phyloP scores from a whole-genome alignment of 441 rosid species.

The Capsella rubella region DNA sequence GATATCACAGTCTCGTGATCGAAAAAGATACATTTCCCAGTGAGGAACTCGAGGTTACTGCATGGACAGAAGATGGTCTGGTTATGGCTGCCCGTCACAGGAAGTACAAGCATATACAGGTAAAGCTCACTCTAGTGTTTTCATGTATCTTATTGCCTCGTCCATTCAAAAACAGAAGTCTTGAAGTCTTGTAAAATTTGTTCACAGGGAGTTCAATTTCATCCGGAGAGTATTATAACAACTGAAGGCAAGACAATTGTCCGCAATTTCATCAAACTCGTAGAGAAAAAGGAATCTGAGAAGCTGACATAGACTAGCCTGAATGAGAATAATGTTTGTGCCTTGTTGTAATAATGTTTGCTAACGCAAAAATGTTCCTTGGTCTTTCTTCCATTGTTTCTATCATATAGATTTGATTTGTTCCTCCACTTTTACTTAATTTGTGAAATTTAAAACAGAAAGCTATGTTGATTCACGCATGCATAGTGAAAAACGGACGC shows the following conservation, averaged over 20 bases:
- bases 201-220: slow-evolving; percentile 91
- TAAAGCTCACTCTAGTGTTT: slow-evolving; percentile 31
- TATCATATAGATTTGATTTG: neutral
- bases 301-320: slow-evolving; percentile 46
- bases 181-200: slow-evolving; percentile 17
- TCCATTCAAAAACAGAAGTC: neutral
- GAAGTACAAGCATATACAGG: slow-evolving; percentile 83
- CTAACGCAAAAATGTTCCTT: neutral
- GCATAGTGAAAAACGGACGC: neutral
- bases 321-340: slow-evolving; percentile 1
- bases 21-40: slow-evolving; percentile 78
- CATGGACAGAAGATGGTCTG: slow-evolving; percentile 93
- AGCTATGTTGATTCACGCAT: neutral
- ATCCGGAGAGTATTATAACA: slow-evolving; percentile 95
- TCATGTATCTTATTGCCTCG: slow-evolving; percentile 3
- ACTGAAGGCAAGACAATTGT: slow-evolving; percentile 73
- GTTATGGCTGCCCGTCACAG: slow-evolving; percentile 98
- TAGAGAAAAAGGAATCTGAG: slow-evolving; percentile 69
- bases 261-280: slow-evolving; percentile 70
- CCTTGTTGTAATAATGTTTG: slow-evolving; percentile 6
- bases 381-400: neutral
- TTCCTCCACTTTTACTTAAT: neutral
- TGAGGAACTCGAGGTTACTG: slow-evolving; percentile 83
- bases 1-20: slow-evolving; percentile 93
- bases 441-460: neutral